Evolutionary conservation across 495 filamentous ascomycete genomes (phyloP), one percentile per base, ranked within the genome.

Genomic region (Pseudoneurospora amorphoporcata): DNA sequence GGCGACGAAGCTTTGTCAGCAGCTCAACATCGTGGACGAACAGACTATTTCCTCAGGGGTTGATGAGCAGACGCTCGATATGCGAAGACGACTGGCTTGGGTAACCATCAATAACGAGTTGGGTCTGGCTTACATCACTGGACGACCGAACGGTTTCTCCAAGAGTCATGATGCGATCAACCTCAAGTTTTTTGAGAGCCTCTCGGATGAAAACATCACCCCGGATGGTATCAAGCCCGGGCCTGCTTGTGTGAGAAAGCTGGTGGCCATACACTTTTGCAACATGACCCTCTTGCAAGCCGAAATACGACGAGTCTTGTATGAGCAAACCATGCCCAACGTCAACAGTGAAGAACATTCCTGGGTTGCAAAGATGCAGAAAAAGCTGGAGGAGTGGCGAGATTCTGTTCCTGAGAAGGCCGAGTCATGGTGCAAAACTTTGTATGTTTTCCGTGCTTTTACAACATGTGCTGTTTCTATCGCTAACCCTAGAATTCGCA

Each of bases 241-340:
- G 1, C 90, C 87, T 32, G 86, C 86, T 1, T 90, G 91, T 35
- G 82, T 93, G 68, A 90, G 89, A 79, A 98, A 98, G 81, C 86
- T 92, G 75, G 89, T 97, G 23, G 89, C 92, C 9, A 94, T 97
- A 72, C 94, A 98, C 80, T 96, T 95, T 75, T 93, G 93, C 81
- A 92, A 91, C 77, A 97, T 98, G 94, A 88, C 93, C 71, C 81
- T 95, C 39, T 81, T 95, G 7, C 95, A 97, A 78, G 87, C 93
- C 14, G 94, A 98, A 80, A 94, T 95, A 58, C 85, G 94, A 58
- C 87, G 92, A 70, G 89, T 87, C 12, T 86, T 98, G 1, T 98
- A 98, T 77, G 87, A 93, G 71, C 91, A 90, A 75, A 93, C 92
- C 80, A 85, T 90, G 68, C 81, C 89, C 0, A 88, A 90, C 38